phyloP scores from a whole-genome alignment of 345 rosid genomes.

The Eutrema japonicum region DNA sequence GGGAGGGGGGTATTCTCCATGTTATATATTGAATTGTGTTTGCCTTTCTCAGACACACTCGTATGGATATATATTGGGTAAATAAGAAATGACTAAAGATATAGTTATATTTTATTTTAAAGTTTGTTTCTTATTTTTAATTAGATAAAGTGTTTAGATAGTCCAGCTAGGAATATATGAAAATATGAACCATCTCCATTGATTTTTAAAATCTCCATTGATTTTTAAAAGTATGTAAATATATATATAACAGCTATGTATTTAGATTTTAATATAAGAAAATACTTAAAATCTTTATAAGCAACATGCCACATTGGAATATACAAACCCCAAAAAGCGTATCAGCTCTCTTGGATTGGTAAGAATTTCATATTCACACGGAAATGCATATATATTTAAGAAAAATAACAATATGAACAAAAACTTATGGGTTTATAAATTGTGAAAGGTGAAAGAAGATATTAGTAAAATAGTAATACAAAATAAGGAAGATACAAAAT shows the following conservation, averaged over 20 bases:
- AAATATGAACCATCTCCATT: slow-evolving; percentile 12
- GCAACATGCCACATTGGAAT: slow-evolving; percentile 47
- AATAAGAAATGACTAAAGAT: slow-evolving; percentile 18
- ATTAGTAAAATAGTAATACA: slow-evolving; percentile 1
- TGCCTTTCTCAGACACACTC: slow-evolving; percentile 39
- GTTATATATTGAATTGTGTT: slow-evolving; percentile 15
- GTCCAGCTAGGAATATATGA: slow-evolving; percentile 29
- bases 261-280: background rate
- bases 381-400: background rate
- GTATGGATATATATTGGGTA: slow-evolving; percentile 9
- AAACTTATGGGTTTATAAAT: slow-evolving; percentile 12
- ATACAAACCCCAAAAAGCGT: slow-evolving; percentile 22
- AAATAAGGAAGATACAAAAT: background rate
- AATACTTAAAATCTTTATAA: slow-evolving; percentile 11
- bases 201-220: slow-evolving; percentile 19
- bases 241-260: slow-evolving; percentile 33
- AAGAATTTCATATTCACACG: slow-evolving; percentile 25
- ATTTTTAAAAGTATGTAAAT: slow-evolving; percentile 25
- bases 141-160: slow-evolving; percentile 31
- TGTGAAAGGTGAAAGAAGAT: background rate
- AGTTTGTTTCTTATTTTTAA: slow-evolving; percentile 20
- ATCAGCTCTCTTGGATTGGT: slow-evolving; percentile 15
- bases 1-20: background rate
- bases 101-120: background rate
- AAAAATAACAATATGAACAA: background rate